A percentile compares a stretch with the other conserved stretches of the same genome.
Conservation (phyloP, 768 basidiomycete species). For the Mycena haematopus region DNA sequence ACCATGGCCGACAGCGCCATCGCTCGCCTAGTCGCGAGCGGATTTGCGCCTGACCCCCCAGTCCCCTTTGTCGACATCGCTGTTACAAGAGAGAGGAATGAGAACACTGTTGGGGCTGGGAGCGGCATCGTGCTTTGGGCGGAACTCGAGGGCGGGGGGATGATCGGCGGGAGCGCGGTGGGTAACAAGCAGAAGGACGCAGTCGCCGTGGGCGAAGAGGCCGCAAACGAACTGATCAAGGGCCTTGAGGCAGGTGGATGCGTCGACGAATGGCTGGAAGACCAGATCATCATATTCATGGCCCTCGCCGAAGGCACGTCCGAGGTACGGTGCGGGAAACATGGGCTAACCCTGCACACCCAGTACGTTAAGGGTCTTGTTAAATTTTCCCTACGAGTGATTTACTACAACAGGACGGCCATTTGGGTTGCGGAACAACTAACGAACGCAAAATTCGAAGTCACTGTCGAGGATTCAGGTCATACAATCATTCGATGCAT, state of each 20-base stretch:
- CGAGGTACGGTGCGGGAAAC: constrained; percentile 56
- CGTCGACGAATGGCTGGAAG: constrained; percentile 75
- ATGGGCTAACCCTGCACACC: constrained; percentile 72
- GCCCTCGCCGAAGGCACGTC: constrained; percentile 74
- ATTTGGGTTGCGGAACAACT: constrained; percentile 77
- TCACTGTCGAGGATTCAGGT: constrained; percentile 51
- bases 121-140: constrained; percentile 81
- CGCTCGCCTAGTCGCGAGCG: constrained; percentile 47
- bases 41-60: constrained; percentile 34
- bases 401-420: constrained; percentile 53
- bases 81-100: constrained; percentile 48
- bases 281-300: constrained; percentile 82
- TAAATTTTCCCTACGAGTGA: neutral
- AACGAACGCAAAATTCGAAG: constrained; percentile 67
- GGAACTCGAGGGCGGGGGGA: constrained; percentile 69
- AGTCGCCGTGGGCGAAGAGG: constrained; percentile 59
- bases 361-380: constrained; percentile 45
- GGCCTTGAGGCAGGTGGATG: constrained; percentile 72
- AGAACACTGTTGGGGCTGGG: constrained; percentile 61
- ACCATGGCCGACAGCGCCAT: constrained; percentile 64
- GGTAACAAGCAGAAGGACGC: constrained; percentile 58
- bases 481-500: constrained; percentile 60
- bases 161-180: constrained; percentile 73
- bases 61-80: constrained; percentile 47
- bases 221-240: constrained; percentile 62